Base-by-base conservation (phyloP, 257 asterid species). In the Lycium barbarum region DNA sequence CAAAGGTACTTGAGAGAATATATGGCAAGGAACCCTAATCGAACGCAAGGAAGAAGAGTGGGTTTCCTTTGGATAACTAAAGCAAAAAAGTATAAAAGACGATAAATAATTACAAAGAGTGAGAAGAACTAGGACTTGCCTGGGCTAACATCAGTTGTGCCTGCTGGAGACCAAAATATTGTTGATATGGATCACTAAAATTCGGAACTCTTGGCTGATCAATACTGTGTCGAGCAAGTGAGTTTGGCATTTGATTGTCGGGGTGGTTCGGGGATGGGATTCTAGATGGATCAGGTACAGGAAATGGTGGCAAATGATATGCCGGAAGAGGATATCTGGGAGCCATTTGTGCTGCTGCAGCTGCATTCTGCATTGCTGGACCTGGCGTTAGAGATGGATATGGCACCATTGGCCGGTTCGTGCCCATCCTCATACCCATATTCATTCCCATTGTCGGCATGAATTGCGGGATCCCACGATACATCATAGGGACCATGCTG, bases 391-490 rank as follows among this genome's bases (percentile, higher is more conserved):
- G 78, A 7, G 92, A 14, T 3, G 93, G 92, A 79, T 91, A 92
- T 18, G 94, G 94, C 13, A 90, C 87, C 85, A 92, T 66, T 4
- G 94, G 92, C 22, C 91, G 87, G 90, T 87, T 93, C 94, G 90
- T 91, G 26, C 90, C 88, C 95, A 92, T 90, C 79, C 87, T 92
- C 90, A 90, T 92, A 1, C 84, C 79, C 88, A 84, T 84, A 26
- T 87, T 82, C 87, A 89, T 88, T 7, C 84, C 86, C 84, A 73
- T 74, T 13, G 83, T 63, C 7, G 85, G 89, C 87, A 90, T 87
- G 71, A 81, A 87, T 55, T 83, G 91, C 11, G 87, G 92, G 85
- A 85, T 62, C 2, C 91, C 91, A 7, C 90, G 91, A 84, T 87
- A 88, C 87, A 90, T 88, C 90, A 87, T 70, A 12, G 91, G 92